A percentile compares a stretch with the other conserved stretches of the same genome.
Conservation (phyloP, 2,329 filamentous ascomycete species). For the Trichoderma sp. region DNA sequence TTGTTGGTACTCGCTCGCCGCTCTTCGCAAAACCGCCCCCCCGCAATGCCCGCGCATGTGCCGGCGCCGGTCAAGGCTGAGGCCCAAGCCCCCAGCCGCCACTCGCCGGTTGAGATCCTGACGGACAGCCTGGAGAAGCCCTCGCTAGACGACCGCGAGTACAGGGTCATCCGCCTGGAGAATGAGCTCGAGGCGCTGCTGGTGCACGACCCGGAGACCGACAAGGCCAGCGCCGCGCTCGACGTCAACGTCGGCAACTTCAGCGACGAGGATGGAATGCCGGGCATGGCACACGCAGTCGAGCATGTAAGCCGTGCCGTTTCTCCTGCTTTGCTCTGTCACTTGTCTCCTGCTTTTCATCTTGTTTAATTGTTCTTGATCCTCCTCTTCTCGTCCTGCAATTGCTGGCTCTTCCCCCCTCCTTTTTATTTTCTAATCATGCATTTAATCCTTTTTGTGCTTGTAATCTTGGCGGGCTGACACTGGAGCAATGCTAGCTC, state of each 20-base stretch:
- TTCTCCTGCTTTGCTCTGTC: background rate
- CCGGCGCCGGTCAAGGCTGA: slow-evolving; percentile 26
- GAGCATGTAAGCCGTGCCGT: slow-evolving; percentile 68
- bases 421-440: background rate
- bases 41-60: slow-evolving; percentile 25
- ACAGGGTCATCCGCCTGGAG: slow-evolving; percentile 80
- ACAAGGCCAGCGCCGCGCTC: slow-evolving; percentile 94
- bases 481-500: slow-evolving; percentile 52
- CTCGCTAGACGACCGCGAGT: slow-evolving; percentile 81
- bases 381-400: background rate
- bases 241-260: slow-evolving; percentile 97
- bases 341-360: background rate
- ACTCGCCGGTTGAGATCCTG: slow-evolving; percentile 47
- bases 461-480: background rate
- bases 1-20: slow-evolving; percentile 2
- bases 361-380: background rate
- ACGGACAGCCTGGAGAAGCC: slow-evolving; percentile 81
- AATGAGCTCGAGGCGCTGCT: slow-evolving; percentile 91
- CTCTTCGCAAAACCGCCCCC: slow-evolving; percentile 13
- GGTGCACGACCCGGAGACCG: slow-evolving; percentile 91
- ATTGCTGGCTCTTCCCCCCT: background rate
- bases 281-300: slow-evolving; percentile 92
- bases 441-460: background rate
- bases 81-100: slow-evolving; percentile 33
- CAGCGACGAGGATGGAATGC: slow-evolving; percentile 87